Base-by-base conservation (phyloP, 345 rosid species). In the Pistacia atlantica region DNA sequence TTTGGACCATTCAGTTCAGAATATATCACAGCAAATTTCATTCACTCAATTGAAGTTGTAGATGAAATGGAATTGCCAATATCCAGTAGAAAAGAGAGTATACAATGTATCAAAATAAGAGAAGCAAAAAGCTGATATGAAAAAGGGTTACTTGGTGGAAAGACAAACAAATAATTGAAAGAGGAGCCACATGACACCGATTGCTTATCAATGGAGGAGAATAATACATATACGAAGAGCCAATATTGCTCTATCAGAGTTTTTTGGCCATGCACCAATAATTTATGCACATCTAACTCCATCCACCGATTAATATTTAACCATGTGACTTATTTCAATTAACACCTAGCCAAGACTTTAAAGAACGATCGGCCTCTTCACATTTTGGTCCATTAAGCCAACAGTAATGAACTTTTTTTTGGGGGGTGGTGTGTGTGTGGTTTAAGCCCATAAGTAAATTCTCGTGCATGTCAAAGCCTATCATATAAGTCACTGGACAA, bases 81-180 rank as follows among this genome's bases (percentile, higher is more conserved):
- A 45, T 45, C 28, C 51, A 52, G 16, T 59, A 18, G 51, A n/a
- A 55, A 42, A 35, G 33, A 49, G 72, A 68, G 58, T 14, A 22
- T 13, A 13, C 58, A 11, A 4, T 49, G 72, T 49, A 14, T 68
- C 13, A 68, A 68, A 67, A 68, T 38, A 58, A 58, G 65, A 71
- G 75, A 42, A 18, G 62, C 51, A n/a, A 11, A 28, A 55, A 55
- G 51, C 28, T 69, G 62, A 18, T 6, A 22, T 7, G 4, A 28
- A 68, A 51, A 49, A 28, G 38, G 10, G 17, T 13, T 20, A 4
- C 33, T 42, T 57, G 74, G 52, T 62, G 74, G 74, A 68, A 60
- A 75, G 73, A 68, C 68, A 60, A 76, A 60, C 31, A 49, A 69
- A 69, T 76, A 76, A 76, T 76, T 76, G 73, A 60, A 76, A 65